These are phyloP conservation scores for Saturnispora sanitii DNA, from an alignment of 805 yeast species.

Conservation along the genomic window DNA sequence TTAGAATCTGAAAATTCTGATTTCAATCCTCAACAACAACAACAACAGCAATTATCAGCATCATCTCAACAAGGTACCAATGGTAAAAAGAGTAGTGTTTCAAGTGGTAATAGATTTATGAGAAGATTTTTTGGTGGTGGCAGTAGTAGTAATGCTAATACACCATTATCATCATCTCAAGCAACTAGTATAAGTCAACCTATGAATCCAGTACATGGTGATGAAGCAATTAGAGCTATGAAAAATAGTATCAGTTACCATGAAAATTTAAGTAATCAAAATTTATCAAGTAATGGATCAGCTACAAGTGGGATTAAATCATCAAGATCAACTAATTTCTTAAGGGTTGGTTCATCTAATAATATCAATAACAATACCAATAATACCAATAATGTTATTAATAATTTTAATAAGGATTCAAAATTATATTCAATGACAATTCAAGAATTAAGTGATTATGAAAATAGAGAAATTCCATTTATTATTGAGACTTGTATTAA, in stretches of 20 bases:
- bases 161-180: background rate
- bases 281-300: background rate
- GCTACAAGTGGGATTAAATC: conserved; percentile 30
- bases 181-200: conserved; percentile 23
- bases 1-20: background rate
- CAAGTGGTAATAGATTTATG: conserved; percentile 20
- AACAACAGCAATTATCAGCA: conserved; percentile 1
- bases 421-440: conserved; percentile 41
- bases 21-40: background rate
- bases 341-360: conserved; percentile 22
- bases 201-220: conserved; percentile 24
- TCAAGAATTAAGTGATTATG: conserved; percentile 52
- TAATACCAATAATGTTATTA: background rate
- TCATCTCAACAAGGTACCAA: background rate
- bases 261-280: background rate
- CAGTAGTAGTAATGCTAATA: conserved; percentile 11
- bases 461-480: conserved; percentile 55
- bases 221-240: conserved; percentile 14
- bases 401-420: background rate
- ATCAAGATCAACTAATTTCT: conserved; percentile 39
- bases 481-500: conserved; percentile 61
- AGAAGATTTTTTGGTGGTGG: conserved; percentile 23
- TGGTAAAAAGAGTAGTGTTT: conserved; percentile 9
- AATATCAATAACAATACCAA: conserved; percentile 11
- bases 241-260: conserved; percentile 6